Conservation (phyloP, 2,329 filamentous ascomycete genomes). For the Camillea tinctor region DNA sequence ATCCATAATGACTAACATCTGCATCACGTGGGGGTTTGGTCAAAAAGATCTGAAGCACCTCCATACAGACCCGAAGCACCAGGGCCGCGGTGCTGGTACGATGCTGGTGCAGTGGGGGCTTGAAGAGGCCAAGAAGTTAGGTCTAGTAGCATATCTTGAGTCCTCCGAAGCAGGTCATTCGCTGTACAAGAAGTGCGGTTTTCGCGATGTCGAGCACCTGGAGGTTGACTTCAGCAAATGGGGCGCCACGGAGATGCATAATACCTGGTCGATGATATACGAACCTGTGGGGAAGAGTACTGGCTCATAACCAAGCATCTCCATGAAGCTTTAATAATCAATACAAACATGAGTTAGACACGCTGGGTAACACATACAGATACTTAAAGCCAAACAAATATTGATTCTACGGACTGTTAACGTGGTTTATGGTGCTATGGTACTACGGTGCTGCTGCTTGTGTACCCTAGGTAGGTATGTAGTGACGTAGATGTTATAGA, state of each 20-base stretch:
- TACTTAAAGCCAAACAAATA: too few relatives aligned
- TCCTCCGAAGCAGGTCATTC: slow-evolving; percentile 34
- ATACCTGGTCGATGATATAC: slow-evolving; percentile 29
- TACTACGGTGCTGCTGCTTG: too few relatives aligned
- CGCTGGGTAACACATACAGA: too few relatives aligned
- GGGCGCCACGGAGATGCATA: slow-evolving; percentile 26
- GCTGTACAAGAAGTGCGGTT: slow-evolving; percentile 40
- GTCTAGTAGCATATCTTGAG: slow-evolving; percentile 38
- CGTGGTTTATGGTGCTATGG: too few relatives aligned
- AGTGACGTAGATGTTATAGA: too few relatives aligned
- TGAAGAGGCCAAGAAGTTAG: slow-evolving; percentile 35
- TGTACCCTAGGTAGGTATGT: too few relatives aligned
- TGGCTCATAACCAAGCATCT: too few relatives aligned
- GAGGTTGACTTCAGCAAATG: slow-evolving; percentile 31
- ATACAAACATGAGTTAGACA: too few relatives aligned
- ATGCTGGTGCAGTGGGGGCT: slow-evolving; percentile 39
- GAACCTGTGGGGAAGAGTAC: slow-evolving; percentile 9
- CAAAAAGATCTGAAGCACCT: slow-evolving; percentile 36
- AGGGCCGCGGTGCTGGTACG: slow-evolving; percentile 38
- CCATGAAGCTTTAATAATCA: too few relatives aligned
- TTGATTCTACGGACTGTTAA: too few relatives aligned
- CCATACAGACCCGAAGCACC: slow-evolving; percentile 41
- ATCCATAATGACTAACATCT: neutral
- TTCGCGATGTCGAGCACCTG: slow-evolving; percentile 35
- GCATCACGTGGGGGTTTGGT: neutral